Conservation (phyloP, 1,284 basidiomycete genomes). For the Sphaerobolus stellatus region DNA sequence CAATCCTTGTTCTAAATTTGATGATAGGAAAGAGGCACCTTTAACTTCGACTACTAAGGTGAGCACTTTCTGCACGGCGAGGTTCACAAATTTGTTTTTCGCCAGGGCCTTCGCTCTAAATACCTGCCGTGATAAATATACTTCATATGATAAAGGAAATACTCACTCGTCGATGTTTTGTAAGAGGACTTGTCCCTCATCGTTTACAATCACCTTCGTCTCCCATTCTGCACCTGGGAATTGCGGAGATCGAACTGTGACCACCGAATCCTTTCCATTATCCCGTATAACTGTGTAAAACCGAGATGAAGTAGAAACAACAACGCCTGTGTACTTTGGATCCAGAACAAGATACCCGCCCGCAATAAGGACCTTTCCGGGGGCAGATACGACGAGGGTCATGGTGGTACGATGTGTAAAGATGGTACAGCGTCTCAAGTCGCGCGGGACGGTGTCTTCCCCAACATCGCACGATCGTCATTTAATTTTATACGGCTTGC, state of each 20-base stretch:
- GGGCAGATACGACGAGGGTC: slow-evolving; percentile 73
- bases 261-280: slow-evolving; percentile 32
- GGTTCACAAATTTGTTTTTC: slow-evolving; percentile 89
- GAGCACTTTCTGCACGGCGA: slow-evolving; percentile 79
- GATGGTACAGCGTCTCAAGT: too few relatives aligned
- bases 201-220: slow-evolving; percentile 56
- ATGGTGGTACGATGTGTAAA: slow-evolving; percentile 6
- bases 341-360: slow-evolving; percentile 95
- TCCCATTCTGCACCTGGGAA: slow-evolving; percentile 81
- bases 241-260: slow-evolving; percentile 88
- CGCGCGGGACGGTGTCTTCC: too few relatives aligned
- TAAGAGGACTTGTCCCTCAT: slow-evolving; percentile 42
- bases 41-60: slow-evolving; percentile 61
- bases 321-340: slow-evolving; percentile 76
- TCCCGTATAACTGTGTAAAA: slow-evolving; percentile 79
- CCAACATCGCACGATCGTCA: too few relatives aligned
- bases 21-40: slow-evolving; percentile 45
- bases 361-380: slow-evolving; percentile 93
- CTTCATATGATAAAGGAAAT: neutral
- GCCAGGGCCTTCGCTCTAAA: slow-evolving; percentile 20
- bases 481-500: too few relatives aligned
- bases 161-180: slow-evolving; percentile 38
- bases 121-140: neutral
- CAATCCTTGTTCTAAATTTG: slow-evolving; percentile 52
- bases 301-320: slow-evolving; percentile 87